phyloP scores from a whole-genome alignment of 768 basidiomycete genomes.

The Pisolithus tinctorius region DNA sequence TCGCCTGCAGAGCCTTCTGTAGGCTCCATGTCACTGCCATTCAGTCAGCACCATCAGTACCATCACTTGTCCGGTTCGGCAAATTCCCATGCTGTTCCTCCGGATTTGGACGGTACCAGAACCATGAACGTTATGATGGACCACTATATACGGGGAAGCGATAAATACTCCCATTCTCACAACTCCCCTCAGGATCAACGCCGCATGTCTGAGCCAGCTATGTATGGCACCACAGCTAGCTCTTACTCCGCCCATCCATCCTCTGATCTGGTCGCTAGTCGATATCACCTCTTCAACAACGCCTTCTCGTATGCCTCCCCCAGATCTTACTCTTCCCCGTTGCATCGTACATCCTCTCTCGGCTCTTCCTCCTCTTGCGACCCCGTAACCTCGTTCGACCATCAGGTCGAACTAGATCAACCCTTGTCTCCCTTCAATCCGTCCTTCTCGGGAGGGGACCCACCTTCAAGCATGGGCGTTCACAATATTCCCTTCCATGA shows the following conservation, averaged over 20 bases:
- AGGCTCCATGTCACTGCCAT: slow-evolving; percentile 28
- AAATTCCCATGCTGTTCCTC: slow-evolving; percentile 29
- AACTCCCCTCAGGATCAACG: slow-evolving; percentile 45
- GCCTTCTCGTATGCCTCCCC: slow-evolving; percentile 28
- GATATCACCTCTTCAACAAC: slow-evolving; percentile 35
- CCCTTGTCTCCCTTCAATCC: slow-evolving; percentile 51
- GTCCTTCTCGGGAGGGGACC: slow-evolving; percentile 41
- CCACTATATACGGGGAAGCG: slow-evolving; percentile 34
- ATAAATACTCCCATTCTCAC: slow-evolving; percentile 30
- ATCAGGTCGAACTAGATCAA: slow-evolving; percentile 33
- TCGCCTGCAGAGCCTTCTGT: slow-evolving; percentile 37
- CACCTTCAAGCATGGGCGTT: slow-evolving; percentile 27
- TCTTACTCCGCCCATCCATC: slow-evolving; percentile 25
- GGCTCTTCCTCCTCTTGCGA: slow-evolving; percentile 38
- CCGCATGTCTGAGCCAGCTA: slow-evolving; percentile 63
- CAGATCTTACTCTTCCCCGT: slow-evolving; percentile 32
- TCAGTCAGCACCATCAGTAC: slow-evolving; percentile 38
- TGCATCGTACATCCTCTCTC: slow-evolving; percentile 40
- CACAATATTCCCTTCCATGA: slow-evolving; percentile 32
- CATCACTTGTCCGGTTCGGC: slow-evolving; percentile 38
- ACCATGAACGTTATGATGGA: slow-evolving; percentile 30
- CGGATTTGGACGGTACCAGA: slow-evolving; percentile 36
- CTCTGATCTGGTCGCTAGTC: slow-evolving; percentile 26
- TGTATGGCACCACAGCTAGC: slow-evolving; percentile 38
- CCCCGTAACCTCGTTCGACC: slow-evolving; percentile 28